A percentile compares a stretch with the other conserved stretches of the same genome.
phyloP scores from a whole-genome alignment of 257 asterid genomes.

The Ilex aquifolium region DNA sequence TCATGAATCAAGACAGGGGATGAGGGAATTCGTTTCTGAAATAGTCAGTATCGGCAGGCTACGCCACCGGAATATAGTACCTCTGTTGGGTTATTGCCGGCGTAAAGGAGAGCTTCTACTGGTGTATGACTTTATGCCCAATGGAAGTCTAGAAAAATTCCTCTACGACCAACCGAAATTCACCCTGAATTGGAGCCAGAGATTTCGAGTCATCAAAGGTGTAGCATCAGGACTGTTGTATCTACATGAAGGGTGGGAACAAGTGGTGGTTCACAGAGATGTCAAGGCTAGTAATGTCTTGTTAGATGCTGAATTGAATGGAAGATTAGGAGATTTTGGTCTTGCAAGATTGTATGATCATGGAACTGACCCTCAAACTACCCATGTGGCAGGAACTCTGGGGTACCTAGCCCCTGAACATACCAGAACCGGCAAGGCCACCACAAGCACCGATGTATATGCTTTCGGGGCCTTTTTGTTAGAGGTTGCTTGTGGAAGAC shows the following conservation, averaged over 20 bases:
- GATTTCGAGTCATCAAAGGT: slow-evolving; percentile 11
- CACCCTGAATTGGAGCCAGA: slow-evolving; percentile 4
- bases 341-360: slow-evolving; percentile 13
- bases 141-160: slow-evolving; percentile 10
- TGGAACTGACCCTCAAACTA: slow-evolving; percentile 7
- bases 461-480: not conserved
- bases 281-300: slow-evolving; percentile 10
- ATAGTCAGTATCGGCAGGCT: slow-evolving; percentile 13
- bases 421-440: not conserved
- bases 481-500: not conserved
- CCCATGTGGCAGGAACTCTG: slow-evolving; percentile 9
- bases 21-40: slow-evolving; percentile 11
- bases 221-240: slow-evolving; percentile 11
- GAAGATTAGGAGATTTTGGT: slow-evolving; percentile 9
- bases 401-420: slow-evolving; percentile 1
- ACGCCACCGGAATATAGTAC: slow-evolving; percentile 13
- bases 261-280: slow-evolving; percentile 7
- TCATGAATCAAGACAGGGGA: slow-evolving; percentile 11
- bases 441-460: not conserved
- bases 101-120: slow-evolving; percentile 6
- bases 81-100: slow-evolving; percentile 9
- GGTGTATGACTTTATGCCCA: slow-evolving; percentile 10
- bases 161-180: not conserved
- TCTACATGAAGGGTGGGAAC: slow-evolving; percentile 11
- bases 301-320: slow-evolving; percentile 10